Conservation (phyloP, 768 basidiomycete species). For the Gloeophyllum trabeum region DNA sequence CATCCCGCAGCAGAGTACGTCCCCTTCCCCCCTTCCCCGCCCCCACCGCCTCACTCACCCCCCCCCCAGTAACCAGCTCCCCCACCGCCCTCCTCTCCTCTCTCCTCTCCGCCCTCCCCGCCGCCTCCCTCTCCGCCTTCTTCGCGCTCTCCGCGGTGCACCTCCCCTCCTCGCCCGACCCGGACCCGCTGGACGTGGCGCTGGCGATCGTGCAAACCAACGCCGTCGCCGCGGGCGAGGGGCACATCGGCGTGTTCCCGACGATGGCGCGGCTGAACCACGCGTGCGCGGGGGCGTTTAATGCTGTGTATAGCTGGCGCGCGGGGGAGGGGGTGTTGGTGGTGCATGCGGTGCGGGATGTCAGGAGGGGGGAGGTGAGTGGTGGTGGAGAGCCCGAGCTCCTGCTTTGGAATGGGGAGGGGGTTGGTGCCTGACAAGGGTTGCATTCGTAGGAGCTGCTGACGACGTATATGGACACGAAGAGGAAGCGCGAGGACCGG, state of each 20-base stretch:
- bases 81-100: slow-evolving; percentile 32
- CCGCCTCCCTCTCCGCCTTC: slow-evolving; percentile 27
- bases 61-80: slow-evolving; percentile 26
- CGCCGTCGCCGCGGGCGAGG: slow-evolving; percentile 40
- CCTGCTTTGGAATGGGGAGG: slow-evolving; percentile 2
- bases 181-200: slow-evolving; percentile 30
- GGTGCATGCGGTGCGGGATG: slow-evolving; percentile 46
- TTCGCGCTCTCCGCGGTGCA: slow-evolving; percentile 47
- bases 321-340: slow-evolving; percentile 34
- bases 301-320: slow-evolving; percentile 52
- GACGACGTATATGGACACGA: slow-evolving; percentile 51
- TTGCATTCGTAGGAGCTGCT: no score
- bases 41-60: not conserved
- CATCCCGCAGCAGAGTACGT: slow-evolving; percentile 38
- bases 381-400: not conserved
- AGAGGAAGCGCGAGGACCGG: slow-evolving; percentile 37
- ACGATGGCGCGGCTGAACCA: slow-evolving; percentile 58
- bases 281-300: slow-evolving; percentile 58
- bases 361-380: slow-evolving; percentile 38
- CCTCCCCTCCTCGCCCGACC: slow-evolving; percentile 29
- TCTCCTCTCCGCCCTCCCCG: slow-evolving; percentile 21
- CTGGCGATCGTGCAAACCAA: slow-evolving; percentile 62
- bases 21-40: not conserved
- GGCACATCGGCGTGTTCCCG: slow-evolving; percentile 51
- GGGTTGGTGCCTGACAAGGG: slow-evolving; percentile 13